Percentiles rank a stretch among this genome's conserved stretches.
These are phyloP conservation scores for Colletotrichum horii DNA, from an alignment of 2,329 filamentous ascomycete species.

Conservation along the genomic window DNA sequence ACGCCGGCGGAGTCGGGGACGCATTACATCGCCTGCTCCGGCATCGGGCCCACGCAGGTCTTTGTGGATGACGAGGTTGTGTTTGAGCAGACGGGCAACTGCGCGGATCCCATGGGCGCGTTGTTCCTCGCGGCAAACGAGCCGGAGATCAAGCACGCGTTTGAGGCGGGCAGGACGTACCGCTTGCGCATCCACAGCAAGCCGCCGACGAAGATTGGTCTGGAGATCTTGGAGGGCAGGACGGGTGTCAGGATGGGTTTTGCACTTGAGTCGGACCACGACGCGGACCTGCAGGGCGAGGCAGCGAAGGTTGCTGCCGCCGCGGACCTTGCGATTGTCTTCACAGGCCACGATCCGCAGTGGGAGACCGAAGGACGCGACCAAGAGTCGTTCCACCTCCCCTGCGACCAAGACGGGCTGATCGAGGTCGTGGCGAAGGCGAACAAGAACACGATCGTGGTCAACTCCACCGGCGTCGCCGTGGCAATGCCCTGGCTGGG, in stretches of 20 bases:
- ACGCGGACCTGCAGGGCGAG: constrained; percentile 61
- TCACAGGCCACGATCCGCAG: constrained; percentile 64
- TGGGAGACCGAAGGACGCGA: constrained; percentile 63
- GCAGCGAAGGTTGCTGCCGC: constrained; percentile 39
- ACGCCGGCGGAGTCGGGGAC: constrained; percentile 31
- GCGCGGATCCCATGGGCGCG: constrained; percentile 38
- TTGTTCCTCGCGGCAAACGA: constrained; percentile 35
- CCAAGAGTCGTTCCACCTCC: constrained; percentile 51
- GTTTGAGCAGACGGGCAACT: constrained; percentile 35
- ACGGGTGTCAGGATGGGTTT: constrained; percentile 35
- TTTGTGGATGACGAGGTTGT: constrained; percentile 34
- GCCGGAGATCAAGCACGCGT: constrained; percentile 31
- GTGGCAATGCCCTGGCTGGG: constrained; percentile 63
- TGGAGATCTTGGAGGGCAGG: constrained; percentile 37
- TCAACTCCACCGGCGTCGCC: constrained; percentile 70
- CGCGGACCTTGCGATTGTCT: constrained; percentile 65
- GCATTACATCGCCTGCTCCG: constrained; percentile 36
- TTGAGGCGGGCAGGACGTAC: constrained; percentile 32
- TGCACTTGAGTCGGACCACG: constrained; percentile 37
- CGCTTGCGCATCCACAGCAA: constrained; percentile 33
- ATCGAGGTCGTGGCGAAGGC: constrained; percentile 60
- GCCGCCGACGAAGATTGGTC: constrained; percentile 30
- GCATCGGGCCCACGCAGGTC: constrained; percentile 34
- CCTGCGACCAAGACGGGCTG: constrained; percentile 69
- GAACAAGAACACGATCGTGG: constrained; percentile 67